phyloP scores from a whole-genome alignment of 257 asterid species.

The Oldenlandia corymbosa region DNA sequence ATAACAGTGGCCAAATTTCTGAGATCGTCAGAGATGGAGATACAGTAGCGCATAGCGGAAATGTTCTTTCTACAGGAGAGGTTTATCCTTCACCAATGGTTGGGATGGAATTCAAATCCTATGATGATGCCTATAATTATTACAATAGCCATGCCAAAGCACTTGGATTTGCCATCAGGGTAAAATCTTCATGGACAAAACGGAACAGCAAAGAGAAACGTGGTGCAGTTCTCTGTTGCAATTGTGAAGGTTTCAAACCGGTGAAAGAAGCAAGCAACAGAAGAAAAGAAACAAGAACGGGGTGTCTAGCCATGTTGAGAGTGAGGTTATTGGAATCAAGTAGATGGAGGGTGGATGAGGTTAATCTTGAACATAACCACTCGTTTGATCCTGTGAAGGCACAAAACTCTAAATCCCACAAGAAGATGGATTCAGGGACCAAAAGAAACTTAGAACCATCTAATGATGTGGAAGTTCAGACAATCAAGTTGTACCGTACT shows the following conservation, averaged over 20 bases:
- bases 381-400: conserved; percentile 47
- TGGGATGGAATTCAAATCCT: conserved; percentile 81
- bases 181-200: conserved; percentile 81
- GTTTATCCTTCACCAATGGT: conserved; percentile 40
- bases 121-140: conserved; percentile 78
- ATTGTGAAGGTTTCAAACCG: conserved; percentile 80
- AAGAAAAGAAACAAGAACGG: conserved; percentile 76
- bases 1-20: conserved; percentile 15
- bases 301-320: conserved; percentile 81
- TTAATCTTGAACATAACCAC: conserved; percentile 71
- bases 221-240: conserved; percentile 88
- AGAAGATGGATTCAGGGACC: conserved; percentile 40
- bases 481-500: conserved; percentile 55
- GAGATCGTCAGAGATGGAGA: conserved; percentile 18
- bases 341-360: conserved; percentile 80
- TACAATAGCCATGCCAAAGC: conserved; percentile 67
- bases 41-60: conserved; percentile 12
- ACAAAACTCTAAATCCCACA: conserved; percentile 43
- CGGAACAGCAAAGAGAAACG: conserved; percentile 82
- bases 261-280: conserved; percentile 66
- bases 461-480: conserved; percentile 41
- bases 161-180: conserved; percentile 72
- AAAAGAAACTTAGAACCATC: conserved; percentile 45
- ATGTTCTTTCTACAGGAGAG: conserved; percentile 17
- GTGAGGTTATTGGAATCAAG: conserved; percentile 58